Evolutionary conservation across 2,329 filamentous ascomycete genomes (phyloP).

Genomic region (Colletotrichum salicis): DNA sequence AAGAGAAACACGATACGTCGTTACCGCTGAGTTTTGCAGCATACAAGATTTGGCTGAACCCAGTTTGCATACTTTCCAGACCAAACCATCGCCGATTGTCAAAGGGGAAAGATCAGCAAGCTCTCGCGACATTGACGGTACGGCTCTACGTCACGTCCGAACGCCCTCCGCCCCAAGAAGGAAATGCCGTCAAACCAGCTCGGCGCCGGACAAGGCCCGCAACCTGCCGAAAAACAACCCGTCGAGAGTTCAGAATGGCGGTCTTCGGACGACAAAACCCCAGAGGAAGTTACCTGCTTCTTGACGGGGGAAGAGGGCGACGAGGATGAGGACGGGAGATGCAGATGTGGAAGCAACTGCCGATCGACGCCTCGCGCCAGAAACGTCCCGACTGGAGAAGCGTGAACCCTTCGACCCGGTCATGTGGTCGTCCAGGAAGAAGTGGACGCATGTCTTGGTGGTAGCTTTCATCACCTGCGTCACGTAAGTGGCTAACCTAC

Average conservation of each 20-base stretch:
- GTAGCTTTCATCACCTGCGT: slow-evolving; percentile 19
- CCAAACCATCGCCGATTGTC: not conserved
- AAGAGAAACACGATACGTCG: not conserved
- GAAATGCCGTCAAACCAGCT: not conserved
- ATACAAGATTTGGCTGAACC: not conserved
- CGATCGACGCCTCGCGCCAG: not conserved
- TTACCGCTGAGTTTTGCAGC: not conserved
- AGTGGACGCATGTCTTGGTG: slow-evolving; percentile 20
- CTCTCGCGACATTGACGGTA: not conserved
- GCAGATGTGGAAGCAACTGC: not conserved
- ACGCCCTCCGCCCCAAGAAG: not conserved
- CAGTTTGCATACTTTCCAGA: not conserved
- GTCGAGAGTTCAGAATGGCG: not conserved
- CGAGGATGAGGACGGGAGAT: not conserved
- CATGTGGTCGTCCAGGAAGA: slow-evolving; percentile 22
- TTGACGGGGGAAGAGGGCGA: not conserved
- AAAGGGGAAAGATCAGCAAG: not conserved
- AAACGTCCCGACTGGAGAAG: not conserved
- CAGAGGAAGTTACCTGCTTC: slow-evolving; percentile 9
- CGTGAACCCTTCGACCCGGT: slow-evolving; percentile 14
- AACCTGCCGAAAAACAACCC: not conserved
- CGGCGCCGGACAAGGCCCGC: no score
- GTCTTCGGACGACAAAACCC: slow-evolving; percentile 5
- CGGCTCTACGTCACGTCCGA: not conserved
- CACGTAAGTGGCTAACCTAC: slow-evolving; percentile 11